Evolutionary conservation across 78 protist genomes (phyloP).

Genomic region (Capsaspora owczarzaki): DNA sequence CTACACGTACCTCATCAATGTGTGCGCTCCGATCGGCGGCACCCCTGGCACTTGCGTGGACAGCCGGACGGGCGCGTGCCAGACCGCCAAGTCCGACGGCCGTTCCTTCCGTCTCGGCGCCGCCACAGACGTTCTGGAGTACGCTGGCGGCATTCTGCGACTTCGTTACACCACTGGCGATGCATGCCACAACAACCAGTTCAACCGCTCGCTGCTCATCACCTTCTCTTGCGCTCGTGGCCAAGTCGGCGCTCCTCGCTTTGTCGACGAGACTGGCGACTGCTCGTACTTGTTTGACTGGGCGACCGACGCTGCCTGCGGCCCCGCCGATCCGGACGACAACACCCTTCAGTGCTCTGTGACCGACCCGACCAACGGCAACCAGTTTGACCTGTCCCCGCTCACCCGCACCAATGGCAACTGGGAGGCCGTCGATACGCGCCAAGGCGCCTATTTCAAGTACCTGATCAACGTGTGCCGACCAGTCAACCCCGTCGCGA

Average conservation of each 20-base stretch:
- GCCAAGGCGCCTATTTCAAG: neutral
- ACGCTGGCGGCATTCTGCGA: neutral
- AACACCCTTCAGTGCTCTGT: neutral
- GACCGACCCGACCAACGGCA: neutral
- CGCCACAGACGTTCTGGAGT: neutral
- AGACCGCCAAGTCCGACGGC: neutral
- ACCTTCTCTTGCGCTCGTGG: neutral
- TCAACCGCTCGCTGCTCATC: neutral
- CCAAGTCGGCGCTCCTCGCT: neutral
- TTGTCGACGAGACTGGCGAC: neutral
- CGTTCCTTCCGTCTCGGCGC: neutral
- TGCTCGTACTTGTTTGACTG: neutral
- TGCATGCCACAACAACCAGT: neutral
- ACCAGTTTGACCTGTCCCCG: neutral
- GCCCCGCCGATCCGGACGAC: neutral
- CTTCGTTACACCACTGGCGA: neutral
- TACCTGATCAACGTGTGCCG: constrained; percentile 4
- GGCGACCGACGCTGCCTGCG: neutral
- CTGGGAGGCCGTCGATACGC: neutral
- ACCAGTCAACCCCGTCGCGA: neutral
- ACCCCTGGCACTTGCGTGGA: no score
- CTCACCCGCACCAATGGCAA: neutral
- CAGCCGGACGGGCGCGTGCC: constrained; percentile 7
- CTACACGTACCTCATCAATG: neutral
- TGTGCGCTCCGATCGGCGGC: neutral